A percentile compares a stretch with the other conserved stretches of the same genome.
phyloP scores from a whole-genome alignment of 2,329 filamentous ascomycete genomes.

The Monilinia fructicola region DNA sequence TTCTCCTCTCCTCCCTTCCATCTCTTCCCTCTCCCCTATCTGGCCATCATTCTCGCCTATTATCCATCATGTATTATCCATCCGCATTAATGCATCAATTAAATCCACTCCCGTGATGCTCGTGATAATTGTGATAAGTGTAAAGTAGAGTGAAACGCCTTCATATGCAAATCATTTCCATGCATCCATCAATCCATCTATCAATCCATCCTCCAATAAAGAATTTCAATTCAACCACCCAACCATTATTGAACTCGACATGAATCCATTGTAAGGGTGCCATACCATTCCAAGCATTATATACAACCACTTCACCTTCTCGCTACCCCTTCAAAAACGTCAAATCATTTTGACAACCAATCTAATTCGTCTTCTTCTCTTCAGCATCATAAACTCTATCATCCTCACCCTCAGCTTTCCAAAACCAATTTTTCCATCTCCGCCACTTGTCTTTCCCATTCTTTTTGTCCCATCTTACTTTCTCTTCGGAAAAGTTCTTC shows the following conservation, averaged over 20 bases:
- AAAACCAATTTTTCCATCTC: constrained; percentile 64
- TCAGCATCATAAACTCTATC: constrained; percentile 36
- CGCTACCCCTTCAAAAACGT: not conserved
- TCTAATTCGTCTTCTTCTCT: constrained; percentile 30
- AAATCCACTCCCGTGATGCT: not conserved
- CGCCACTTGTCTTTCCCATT: constrained; percentile 79
- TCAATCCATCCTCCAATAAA: no score
- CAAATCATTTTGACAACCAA: not conserved
- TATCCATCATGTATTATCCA: not conserved
- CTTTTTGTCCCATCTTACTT: constrained; percentile 76
- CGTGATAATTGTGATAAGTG: not conserved
- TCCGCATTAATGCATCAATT: not conserved
- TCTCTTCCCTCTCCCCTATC: not conserved
- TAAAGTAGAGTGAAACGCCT: constrained; percentile 1
- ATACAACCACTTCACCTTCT: not conserved
- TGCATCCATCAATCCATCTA: constrained; percentile 4
- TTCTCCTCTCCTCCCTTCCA: not conserved
- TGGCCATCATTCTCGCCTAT: not conserved
- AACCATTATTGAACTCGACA: not conserved
- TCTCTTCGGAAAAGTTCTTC: constrained; percentile 81
- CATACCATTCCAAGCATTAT: constrained; percentile 1
- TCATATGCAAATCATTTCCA: constrained; percentile 8
- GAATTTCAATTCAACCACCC: not conserved
- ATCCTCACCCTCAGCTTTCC: constrained; percentile 49
- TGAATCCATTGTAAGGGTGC: not conserved